A percentile compares a stretch with the other conserved stretches of the same genome.
phyloP scores from a whole-genome alignment of 192 early-diverging fungal genomes.

The Cetraspora pellucida region DNA sequence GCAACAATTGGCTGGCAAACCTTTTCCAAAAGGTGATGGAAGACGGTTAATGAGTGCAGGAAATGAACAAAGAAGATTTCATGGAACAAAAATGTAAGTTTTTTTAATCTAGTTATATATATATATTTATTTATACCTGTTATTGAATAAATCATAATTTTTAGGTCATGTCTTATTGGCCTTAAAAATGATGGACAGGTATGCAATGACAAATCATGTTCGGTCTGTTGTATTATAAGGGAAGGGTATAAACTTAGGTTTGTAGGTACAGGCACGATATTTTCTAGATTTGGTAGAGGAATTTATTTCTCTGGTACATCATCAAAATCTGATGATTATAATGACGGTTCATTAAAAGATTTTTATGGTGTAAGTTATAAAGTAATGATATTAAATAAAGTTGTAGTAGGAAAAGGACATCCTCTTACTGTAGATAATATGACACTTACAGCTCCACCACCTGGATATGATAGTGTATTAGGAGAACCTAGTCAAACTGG shows the following conservation, averaged over 20 bases:
- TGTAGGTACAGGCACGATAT: conserved; percentile 26
- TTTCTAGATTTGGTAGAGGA: conserved; percentile 34
- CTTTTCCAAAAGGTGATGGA: conserved; percentile 29
- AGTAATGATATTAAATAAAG: conserved; percentile 34
- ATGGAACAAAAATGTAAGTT: conserved; percentile 33
- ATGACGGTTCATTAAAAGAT: conserved; percentile 15
- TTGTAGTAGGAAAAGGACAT: conserved; percentile 33
- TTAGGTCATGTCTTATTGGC: conserved; percentile 17
- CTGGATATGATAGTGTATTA: conserved; percentile 28
- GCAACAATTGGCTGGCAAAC: conserved; percentile 28
- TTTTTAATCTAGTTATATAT: not conserved
- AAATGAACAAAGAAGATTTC: conserved; percentile 39
- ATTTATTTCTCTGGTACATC: conserved; percentile 39
- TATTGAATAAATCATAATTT: not conserved
- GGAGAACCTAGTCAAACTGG: conserved; percentile 34
- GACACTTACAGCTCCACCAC: conserved; percentile 21
- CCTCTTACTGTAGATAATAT: conserved; percentile 22
- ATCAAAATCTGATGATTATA: conserved; percentile 40
- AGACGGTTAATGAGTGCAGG: conserved; percentile 28
- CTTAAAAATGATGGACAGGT: not conserved
- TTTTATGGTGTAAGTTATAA: conserved; percentile 32
- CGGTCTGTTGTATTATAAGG: conserved; percentile 32
- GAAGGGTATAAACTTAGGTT: conserved; percentile 27
- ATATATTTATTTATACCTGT: not conserved
- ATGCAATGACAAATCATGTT: conserved; percentile 27